Evolutionary conservation across 805 yeast genomes (phyloP).

Genomic region (Kodamaea restingae): DNA sequence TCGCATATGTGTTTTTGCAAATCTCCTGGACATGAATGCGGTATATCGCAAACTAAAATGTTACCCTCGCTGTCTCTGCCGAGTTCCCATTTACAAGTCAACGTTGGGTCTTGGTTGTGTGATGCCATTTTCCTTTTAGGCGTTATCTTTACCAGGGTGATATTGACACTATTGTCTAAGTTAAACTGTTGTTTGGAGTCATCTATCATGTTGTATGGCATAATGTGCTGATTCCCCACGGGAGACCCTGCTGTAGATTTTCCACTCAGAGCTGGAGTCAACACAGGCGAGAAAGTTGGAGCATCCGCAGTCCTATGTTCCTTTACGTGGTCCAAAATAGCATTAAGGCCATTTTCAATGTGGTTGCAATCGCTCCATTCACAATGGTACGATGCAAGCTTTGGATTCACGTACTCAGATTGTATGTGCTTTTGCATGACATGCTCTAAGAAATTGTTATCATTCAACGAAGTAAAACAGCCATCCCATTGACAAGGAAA

Average conservation of each 20-base stretch:
- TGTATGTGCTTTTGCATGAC: conserved; percentile 48
- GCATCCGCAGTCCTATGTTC: conserved; percentile 20
- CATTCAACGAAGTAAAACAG: conserved; percentile 45
- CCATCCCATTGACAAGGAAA: conserved; percentile 51
- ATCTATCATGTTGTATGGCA: too few species aligned
- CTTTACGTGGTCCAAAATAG: conserved; percentile 52
- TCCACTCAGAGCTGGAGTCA: conserved; percentile 4
- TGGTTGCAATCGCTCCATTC: conserved; percentile 76
- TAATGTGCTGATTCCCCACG: background rate
- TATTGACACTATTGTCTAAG: conserved; percentile 19
- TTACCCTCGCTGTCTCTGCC: conserved; percentile 26
- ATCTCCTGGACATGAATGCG: conserved; percentile 52
- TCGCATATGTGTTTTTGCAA: conserved; percentile 68
- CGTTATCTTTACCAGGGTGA: conserved; percentile 30
- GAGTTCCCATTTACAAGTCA: conserved; percentile 44
- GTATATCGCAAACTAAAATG: conserved; percentile 44
- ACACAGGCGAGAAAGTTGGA: conserved; percentile 1
- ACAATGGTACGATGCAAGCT: conserved; percentile 41
- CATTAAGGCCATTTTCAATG: conserved; percentile 47
- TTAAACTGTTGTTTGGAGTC: background rate
- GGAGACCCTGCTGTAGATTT: conserved; percentile 6
- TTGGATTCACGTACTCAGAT: conserved; percentile 35
- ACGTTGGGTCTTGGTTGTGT: conserved; percentile 24
- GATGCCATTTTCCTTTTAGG: conserved; percentile 20
- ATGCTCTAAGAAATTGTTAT: conserved; percentile 30